Conservation (phyloP, 2,329 filamentous ascomycete genomes). For the Talaromyces funiculosus region DNA sequence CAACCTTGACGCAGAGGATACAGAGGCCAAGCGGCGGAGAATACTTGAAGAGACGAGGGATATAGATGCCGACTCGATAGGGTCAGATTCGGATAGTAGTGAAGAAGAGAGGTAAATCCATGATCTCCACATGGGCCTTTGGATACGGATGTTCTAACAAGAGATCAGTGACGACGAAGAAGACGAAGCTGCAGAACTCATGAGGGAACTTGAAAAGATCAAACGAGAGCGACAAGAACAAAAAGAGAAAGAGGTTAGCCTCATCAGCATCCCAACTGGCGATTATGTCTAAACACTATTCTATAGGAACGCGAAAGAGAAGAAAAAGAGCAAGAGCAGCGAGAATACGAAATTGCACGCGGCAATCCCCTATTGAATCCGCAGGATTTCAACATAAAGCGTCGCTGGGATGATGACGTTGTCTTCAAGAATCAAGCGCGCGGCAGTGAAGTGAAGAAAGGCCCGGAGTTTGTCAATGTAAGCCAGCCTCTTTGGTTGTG, state of each 20-base stretch:
- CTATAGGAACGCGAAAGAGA: constrained; percentile 67
- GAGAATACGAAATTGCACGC: constrained; percentile 81
- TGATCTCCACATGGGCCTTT: not conserved
- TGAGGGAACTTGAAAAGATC: constrained; percentile 91
- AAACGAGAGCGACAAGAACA: constrained; percentile 78
- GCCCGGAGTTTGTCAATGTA: constrained; percentile 96
- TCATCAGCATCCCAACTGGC: not conserved
- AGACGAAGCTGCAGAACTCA: constrained; percentile 80
- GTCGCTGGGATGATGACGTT: constrained; percentile 93
- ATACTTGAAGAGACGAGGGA: constrained; percentile 84
- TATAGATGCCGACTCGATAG: constrained; percentile 75
- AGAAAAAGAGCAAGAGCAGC: constrained; percentile 74
- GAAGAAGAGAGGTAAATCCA: constrained; percentile 54
- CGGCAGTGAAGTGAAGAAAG: constrained; percentile 85
- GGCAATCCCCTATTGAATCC: constrained; percentile 87
- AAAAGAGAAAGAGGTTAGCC: constrained; percentile 62
- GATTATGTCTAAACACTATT: constrained; percentile 10
- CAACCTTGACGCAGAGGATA: constrained; percentile 54
- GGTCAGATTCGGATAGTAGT: constrained; percentile 54
- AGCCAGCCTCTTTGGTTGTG: constrained; percentile 30
- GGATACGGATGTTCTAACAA: constrained; percentile 16
- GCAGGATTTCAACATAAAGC: constrained; percentile 83
- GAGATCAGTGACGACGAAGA: constrained; percentile 61
- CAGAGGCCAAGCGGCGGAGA: constrained; percentile 74
- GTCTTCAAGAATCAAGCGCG: constrained; percentile 98